Evolutionary conservation across 1,139 yeast genomes (phyloP).

Genomic region (Yamadazyma diddensiae): DNA sequence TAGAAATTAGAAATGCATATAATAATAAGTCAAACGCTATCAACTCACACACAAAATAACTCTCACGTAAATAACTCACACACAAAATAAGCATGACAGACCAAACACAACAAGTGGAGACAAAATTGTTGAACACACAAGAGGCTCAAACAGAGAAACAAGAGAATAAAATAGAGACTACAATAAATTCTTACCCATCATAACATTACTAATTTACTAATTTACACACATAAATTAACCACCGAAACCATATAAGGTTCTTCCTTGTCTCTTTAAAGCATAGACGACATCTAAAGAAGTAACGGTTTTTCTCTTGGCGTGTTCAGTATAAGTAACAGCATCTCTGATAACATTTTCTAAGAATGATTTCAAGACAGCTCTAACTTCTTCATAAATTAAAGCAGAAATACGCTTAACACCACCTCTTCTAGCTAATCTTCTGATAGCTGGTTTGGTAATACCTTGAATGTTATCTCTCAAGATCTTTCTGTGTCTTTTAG

Average conservation of each 20-base stretch:
- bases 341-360: slow-evolving; percentile 97
- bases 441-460: slow-evolving; percentile 99
- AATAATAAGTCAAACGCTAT: not conserved
- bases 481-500: slow-evolving; percentile 99
- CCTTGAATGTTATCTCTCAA: slow-evolving; percentile 99
- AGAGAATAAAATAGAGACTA: not conserved
- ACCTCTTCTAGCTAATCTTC: slow-evolving; percentile 99
- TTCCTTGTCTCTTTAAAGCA: slow-evolving; percentile 99
- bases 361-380: slow-evolving; percentile 94
- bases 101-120: too few relatives aligned
- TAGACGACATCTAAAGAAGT: slow-evolving; percentile 98
- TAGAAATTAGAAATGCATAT: not conserved
- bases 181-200: slow-evolving; percentile 6
- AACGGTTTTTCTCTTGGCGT: slow-evolving; percentile 99
- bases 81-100: not conserved
- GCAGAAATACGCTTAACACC: slow-evolving; percentile 99
- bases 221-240: slow-evolving; percentile 53
- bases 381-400: slow-evolving; percentile 97
- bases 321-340: slow-evolving; percentile 98
- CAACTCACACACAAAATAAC: not conserved
- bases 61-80: not conserved
- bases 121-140: too few relatives aligned
- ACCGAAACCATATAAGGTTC: slow-evolving; percentile 99
- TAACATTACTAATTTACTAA: slow-evolving; percentile 11
- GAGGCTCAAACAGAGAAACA: not conserved